Conservation (phyloP, 805 yeast genomes). For the Kodamaea lidongshanica region DNA sequence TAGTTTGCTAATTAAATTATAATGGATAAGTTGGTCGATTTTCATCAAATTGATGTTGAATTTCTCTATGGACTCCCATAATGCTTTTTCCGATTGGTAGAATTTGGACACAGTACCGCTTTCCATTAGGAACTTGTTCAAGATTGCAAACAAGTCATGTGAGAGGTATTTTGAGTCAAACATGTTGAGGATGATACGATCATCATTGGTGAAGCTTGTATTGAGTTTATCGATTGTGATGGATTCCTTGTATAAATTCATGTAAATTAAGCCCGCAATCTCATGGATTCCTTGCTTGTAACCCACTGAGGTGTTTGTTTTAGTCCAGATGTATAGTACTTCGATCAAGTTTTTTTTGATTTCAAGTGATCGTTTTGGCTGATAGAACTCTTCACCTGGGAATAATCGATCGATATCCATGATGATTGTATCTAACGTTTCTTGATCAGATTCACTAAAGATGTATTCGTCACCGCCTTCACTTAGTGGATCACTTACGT, state of each 20-base stretch:
- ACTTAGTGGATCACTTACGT: conserved; percentile 16
- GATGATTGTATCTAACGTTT: conserved; percentile 38
- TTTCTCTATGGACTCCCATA: conserved; percentile 42
- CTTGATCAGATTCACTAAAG: conserved; percentile 25
- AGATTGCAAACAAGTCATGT: conserved; percentile 41
- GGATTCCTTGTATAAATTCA: conserved; percentile 34
- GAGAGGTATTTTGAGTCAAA: conserved; percentile 32
- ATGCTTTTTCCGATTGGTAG: conserved; percentile 35
- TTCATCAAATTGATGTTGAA: conserved; percentile 45
- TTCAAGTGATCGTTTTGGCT: conserved; percentile 13
- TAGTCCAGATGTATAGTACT: conserved; percentile 44
- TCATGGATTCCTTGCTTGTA: conserved; percentile 50
- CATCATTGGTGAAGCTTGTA: conserved; percentile 18
- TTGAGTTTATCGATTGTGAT: conserved; percentile 10
- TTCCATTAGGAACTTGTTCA: conserved; percentile 36
- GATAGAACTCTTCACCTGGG: conserved; percentile 38
- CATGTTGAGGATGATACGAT: conserved; percentile 31
- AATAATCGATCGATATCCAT: conserved; percentile 48
- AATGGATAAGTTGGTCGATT: conserved; percentile 44
- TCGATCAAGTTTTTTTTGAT: conserved; percentile 32
- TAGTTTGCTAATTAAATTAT: conserved; percentile 37
- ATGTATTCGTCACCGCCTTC: conserved; percentile 3
- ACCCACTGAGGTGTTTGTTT: conserved; percentile 42
- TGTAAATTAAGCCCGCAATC: conserved; percentile 43
- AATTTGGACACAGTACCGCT: conserved; percentile 31